Conservation (phyloP, 169 alveolate species). For the Neospora caninum region DNA sequence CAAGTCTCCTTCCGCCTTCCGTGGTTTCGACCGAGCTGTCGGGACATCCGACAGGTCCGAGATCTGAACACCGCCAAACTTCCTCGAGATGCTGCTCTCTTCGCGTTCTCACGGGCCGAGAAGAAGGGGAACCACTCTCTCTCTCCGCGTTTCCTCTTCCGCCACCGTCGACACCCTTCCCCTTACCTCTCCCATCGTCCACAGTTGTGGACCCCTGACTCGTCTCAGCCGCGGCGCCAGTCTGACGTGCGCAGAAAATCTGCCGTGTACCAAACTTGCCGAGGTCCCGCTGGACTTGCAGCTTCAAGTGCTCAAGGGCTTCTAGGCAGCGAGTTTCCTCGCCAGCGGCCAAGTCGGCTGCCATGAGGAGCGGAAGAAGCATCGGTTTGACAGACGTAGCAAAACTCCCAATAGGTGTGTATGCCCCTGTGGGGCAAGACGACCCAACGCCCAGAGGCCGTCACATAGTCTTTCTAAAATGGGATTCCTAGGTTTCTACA, state of each 20-base stretch:
- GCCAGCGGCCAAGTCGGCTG: background rate
- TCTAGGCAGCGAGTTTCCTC: background rate
- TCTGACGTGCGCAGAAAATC: background rate
- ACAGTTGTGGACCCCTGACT: background rate
- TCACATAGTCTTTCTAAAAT: no score
- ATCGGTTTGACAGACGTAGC: background rate
- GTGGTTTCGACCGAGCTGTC: no score
- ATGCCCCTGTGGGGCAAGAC: no score
- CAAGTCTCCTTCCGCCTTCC: no score
- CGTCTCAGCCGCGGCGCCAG: background rate
- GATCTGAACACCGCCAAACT: background rate
- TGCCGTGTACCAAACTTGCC: background rate
- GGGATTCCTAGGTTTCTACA: no score
- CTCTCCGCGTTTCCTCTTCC: background rate
- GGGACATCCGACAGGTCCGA: background rate
- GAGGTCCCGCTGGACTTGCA: background rate
- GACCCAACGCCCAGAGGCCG: no score
- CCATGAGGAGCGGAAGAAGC: background rate
- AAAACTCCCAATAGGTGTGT: no score
- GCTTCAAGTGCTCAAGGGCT: background rate
- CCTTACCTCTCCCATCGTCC: background rate
- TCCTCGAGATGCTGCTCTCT: background rate
- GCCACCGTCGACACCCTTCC: background rate
- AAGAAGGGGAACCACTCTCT: background rate
- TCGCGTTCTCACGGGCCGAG: background rate